Conservation (phyloP, 352 stramenopile species). For the Globisporangium iwayamae region DNA sequence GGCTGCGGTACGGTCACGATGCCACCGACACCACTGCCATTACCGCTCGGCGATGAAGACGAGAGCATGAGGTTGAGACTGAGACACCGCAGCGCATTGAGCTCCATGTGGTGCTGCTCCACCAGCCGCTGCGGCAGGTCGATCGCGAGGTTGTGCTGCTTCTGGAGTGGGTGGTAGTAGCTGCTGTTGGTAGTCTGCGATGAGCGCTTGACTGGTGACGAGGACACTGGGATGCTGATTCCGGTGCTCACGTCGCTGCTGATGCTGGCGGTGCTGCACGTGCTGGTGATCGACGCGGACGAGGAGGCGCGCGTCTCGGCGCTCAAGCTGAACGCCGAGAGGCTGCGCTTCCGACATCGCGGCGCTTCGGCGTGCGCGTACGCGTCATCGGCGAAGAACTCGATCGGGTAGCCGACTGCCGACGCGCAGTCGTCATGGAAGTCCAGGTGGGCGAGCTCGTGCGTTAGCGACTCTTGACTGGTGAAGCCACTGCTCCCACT, state of each 20-base stretch:
- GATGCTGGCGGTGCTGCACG: slow-evolving; percentile 1
- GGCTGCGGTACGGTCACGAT: slow-evolving; percentile 15
- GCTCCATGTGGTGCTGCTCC: slow-evolving; percentile 38
- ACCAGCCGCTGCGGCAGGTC: slow-evolving; percentile 25
- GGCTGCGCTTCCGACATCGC: slow-evolving; percentile 21
- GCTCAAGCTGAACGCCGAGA: slow-evolving; percentile 17
- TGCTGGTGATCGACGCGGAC: slow-evolving; percentile 7
- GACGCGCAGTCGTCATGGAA: slow-evolving; percentile 30
- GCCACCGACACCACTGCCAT: not conserved
- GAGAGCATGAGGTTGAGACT: slow-evolving; percentile 57
- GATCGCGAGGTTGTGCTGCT: slow-evolving; percentile 15
- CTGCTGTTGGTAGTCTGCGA: not conserved
- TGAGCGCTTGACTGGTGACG: slow-evolving; percentile 4
- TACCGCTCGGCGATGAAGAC: not conserved
- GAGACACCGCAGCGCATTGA: slow-evolving; percentile 48
- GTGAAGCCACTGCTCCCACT: not conserved
- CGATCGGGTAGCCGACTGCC: slow-evolving; percentile 28
- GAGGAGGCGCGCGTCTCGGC: slow-evolving; percentile 20
- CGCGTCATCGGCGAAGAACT: slow-evolving; percentile 16
- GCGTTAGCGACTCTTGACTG: slow-evolving; percentile 24
- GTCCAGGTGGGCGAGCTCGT: slow-evolving; percentile 22
- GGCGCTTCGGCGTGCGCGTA: slow-evolving; percentile 26
- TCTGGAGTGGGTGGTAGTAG: slow-evolving; percentile 1
- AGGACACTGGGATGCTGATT: slow-evolving; percentile 12
- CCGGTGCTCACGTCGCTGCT: slow-evolving; percentile 11